Evolutionary conservation across 495 filamentous ascomycete genomes (phyloP).

Genomic region (Astrocystis sublimbata): DNA sequence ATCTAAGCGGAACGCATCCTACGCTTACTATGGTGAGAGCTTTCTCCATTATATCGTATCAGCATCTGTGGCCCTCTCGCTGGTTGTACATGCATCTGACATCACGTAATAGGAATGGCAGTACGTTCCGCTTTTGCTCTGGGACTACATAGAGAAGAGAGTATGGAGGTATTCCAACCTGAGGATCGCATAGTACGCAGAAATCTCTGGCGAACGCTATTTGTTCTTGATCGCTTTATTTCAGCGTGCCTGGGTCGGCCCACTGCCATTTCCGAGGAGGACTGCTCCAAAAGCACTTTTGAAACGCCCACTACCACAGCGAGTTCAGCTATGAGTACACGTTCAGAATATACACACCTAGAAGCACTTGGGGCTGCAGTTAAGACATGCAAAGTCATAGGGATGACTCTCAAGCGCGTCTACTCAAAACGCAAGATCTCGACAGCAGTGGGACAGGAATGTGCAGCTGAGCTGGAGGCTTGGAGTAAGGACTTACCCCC

Average conservation of each 20-base stretch:
- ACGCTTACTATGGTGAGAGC: conserved; percentile 56
- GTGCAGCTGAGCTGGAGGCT: conserved; percentile 56
- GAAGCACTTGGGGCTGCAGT: conserved; percentile 55
- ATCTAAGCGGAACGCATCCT: conserved; percentile 60
- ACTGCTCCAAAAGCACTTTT: conserved; percentile 55
- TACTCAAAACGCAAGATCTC: conserved; percentile 72
- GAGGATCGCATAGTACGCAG: conserved; percentile 49
- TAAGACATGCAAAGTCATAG: conserved; percentile 63
- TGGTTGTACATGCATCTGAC: conserved; percentile 21
- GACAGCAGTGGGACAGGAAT: conserved; percentile 63
- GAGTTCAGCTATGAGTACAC: conserved; percentile 19
- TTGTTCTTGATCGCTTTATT: conserved; percentile 62
- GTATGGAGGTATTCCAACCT: conserved; percentile 51
- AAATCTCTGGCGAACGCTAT: conserved; percentile 62
- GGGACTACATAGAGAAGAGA: conserved; percentile 63
- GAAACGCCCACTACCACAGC: conserved; percentile 30
- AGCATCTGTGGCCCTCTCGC: background rate
- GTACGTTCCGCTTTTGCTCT: conserved; percentile 61
- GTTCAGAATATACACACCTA: conserved; percentile 28
- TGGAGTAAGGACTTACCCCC: conserved; percentile 52
- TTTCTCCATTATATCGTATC: background rate
- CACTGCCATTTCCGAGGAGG: conserved; percentile 61
- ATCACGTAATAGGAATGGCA: conserved; percentile 55
- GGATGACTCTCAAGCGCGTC: conserved; percentile 64
- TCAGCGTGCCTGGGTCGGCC: conserved; percentile 60